These are phyloP conservation scores for Talaromyces islandicus DNA, from an alignment of 2,329 filamentous ascomycete genomes.

Conservation along the genomic window DNA sequence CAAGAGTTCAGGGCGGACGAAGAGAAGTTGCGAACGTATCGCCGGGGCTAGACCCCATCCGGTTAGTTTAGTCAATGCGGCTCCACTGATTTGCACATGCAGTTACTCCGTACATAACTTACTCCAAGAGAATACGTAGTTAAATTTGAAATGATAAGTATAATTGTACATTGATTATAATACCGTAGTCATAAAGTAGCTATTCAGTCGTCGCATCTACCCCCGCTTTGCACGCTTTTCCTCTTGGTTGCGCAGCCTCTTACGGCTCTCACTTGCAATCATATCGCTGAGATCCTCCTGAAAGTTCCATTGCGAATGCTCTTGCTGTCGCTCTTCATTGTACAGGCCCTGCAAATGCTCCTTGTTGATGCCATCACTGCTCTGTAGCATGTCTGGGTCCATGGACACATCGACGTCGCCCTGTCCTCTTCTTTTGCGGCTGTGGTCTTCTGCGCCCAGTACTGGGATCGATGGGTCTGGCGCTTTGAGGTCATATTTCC, in stretches of 20 bases:
- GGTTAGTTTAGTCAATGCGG: not conserved
- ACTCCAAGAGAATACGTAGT: not conserved
- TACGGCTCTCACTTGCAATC: slow-evolving; percentile 89
- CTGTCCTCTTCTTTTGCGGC: slow-evolving; percentile 84
- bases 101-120: not conserved
- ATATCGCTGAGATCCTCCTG: slow-evolving; percentile 92
- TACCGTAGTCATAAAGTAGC: not conserved
- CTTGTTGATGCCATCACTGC: slow-evolving; percentile 72
- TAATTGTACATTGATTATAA: not conserved
- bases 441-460: slow-evolving; percentile 73
- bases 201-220: slow-evolving; percentile 5
- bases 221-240: slow-evolving; percentile 61
- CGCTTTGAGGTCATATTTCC: slow-evolving; percentile 78
- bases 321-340: slow-evolving; percentile 61
- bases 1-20: not conserved
- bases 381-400: slow-evolving; percentile 72
- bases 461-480: slow-evolving; percentile 58
- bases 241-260: slow-evolving; percentile 81
- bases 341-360: slow-evolving; percentile 77
- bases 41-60: not conserved
- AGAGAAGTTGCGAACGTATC: not conserved
- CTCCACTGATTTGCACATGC: not conserved
- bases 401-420: slow-evolving; percentile 92
- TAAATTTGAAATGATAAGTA: not conserved
- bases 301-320: slow-evolving; percentile 67